Percentiles rank a stretch among this genome's conserved stretches.
These are phyloP conservation scores for Cadophora sp. DNA, from an alignment of 2,329 filamentous ascomycete species.

Conservation along the genomic window DNA sequence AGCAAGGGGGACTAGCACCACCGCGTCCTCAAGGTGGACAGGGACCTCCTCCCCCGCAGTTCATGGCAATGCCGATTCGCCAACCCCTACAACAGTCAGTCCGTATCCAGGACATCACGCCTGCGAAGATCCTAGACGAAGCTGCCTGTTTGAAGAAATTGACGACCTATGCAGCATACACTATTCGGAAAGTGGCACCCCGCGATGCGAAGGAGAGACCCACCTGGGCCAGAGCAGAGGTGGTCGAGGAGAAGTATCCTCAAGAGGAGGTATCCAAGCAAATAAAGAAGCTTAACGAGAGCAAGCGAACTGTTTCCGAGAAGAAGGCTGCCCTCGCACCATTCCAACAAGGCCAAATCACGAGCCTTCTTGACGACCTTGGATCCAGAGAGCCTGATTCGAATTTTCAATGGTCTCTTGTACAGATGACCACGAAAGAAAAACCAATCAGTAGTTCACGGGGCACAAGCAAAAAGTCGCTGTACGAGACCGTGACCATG, in stretches of 20 bases:
- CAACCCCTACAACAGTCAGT: conserved; percentile 29
- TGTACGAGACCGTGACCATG: conserved; percentile 38
- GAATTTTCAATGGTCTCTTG: conserved; percentile 41
- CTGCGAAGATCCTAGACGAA: conserved; percentile 32
- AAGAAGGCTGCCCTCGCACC: conserved; percentile 39
- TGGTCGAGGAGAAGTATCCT: conserved; percentile 37
- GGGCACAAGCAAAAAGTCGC: conserved; percentile 26
- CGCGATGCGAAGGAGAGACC: conserved; percentile 33
- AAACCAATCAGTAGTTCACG: conserved; percentile 15
- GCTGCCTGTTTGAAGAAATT: conserved; percentile 37
- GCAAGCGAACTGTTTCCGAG: conserved; percentile 35
- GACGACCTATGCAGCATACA: conserved; percentile 37
- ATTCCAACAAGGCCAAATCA: conserved; percentile 41
- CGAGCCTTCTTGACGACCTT: conserved; percentile 39
- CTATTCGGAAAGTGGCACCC: conserved; percentile 37
- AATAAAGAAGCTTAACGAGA: conserved; percentile 40
- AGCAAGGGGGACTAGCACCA: background rate
- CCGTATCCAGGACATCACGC: conserved; percentile 36
- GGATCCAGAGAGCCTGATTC: conserved; percentile 34
- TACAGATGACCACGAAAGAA: conserved; percentile 36
- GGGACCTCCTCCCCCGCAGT: conserved; percentile 21
- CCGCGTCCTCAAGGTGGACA: conserved; percentile 15
- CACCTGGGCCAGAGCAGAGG: conserved; percentile 40
- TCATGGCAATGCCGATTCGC: conserved; percentile 23
- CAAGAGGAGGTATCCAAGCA: conserved; percentile 40